Conservation (phyloP, 345 rosid genomes). For the Eutrema japonicum region DNA sequence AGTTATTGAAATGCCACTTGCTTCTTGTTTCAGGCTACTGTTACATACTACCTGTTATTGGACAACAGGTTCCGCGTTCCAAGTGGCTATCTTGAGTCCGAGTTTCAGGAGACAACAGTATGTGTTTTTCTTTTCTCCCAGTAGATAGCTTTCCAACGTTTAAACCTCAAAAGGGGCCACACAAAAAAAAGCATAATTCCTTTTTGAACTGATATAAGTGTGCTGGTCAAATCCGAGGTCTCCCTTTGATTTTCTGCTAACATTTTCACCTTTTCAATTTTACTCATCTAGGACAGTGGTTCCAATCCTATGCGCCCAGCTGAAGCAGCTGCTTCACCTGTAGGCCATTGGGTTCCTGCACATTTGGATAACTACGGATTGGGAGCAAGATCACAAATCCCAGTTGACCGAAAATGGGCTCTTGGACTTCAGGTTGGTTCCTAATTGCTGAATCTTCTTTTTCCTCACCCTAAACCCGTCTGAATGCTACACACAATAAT, state of each 20-base stretch:
- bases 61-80: conserved; percentile 79
- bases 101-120: conserved; percentile 77
- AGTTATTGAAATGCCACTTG: conserved; percentile 28
- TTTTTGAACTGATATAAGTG: background rate
- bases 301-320: conserved; percentile 62
- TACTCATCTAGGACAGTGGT: conserved; percentile 59
- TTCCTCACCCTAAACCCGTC: background rate
- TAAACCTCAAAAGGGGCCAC: background rate
- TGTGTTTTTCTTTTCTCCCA: conserved; percentile 29
- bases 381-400: conserved; percentile 62
- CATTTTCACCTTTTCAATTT: conserved; percentile 1
- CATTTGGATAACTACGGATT: conserved; percentile 73
- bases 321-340: conserved; percentile 63
- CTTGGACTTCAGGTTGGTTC: conserved; percentile 87
- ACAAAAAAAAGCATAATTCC: background rate
- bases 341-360: conserved; percentile 66
- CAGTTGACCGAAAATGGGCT: conserved; percentile 82
- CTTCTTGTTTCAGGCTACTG: conserved; percentile 75
- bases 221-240: background rate
- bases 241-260: background rate
- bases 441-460: conserved; percentile 5
- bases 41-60: conserved; percentile 82
- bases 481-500: conserved; percentile 11
- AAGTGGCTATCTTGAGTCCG: conserved; percentile 79
- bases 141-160: background rate